Percentiles rank a stretch among this genome's conserved stretches.
These are phyloP conservation scores for Cynara cardunculus DNA, from an alignment of 129 eudicot species.

Conservation along the genomic window DNA sequence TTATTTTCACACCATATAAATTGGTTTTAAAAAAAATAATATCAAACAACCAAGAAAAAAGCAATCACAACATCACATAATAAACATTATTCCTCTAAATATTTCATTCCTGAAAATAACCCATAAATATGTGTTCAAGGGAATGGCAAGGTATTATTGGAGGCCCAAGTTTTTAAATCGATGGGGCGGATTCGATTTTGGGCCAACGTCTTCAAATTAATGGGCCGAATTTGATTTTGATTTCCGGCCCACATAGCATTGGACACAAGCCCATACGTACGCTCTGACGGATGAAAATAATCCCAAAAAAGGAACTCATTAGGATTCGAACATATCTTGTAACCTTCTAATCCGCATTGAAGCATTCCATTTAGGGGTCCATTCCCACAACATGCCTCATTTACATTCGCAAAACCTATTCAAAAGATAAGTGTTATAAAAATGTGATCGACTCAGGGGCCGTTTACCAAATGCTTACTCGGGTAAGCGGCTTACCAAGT, in stretches of 20 bases:
- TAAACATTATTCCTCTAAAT: background rate
- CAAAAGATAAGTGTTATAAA: background rate
- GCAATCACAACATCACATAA: background rate
- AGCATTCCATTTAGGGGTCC: conserved; percentile 56
- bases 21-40: no score
- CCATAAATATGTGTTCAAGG: conserved; percentile 1
- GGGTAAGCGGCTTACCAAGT: no score
- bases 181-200: conserved; percentile 34
- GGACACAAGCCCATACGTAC: conserved; percentile 46
- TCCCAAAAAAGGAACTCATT: conserved; percentile 63
- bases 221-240: conserved; percentile 37
- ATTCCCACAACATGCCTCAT: conserved; percentile 63
- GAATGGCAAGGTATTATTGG: background rate
- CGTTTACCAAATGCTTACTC: no score
- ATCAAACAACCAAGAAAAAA: background rate
- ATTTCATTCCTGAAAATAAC: background rate
- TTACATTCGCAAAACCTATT: conserved; percentile 46
- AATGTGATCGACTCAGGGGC: no score
- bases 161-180: conserved; percentile 41
- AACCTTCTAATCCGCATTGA: conserved; percentile 59
- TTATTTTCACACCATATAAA: background rate
- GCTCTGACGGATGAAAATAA: conserved; percentile 66
- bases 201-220: conserved; percentile 57
- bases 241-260: conserved; percentile 56
- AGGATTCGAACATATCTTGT: conserved; percentile 49